phyloP scores from a whole-genome alignment of 371 early-diverging fungal species.

The Entomophthora muscae region DNA sequence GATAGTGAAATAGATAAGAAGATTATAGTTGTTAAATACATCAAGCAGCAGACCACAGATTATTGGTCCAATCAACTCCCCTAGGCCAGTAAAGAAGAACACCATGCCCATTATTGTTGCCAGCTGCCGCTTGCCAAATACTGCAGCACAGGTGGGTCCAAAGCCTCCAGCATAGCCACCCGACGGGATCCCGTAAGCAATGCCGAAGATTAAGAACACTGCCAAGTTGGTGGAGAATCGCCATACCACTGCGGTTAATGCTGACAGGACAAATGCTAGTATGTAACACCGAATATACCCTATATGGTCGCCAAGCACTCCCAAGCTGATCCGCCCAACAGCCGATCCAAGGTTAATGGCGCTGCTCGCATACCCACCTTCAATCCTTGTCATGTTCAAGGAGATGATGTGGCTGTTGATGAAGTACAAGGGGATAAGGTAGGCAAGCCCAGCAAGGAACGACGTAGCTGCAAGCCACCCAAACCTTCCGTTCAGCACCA shows the following conservation, averaged over 20 bases:
- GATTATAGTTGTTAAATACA: conserved; percentile 13
- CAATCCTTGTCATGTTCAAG: conserved; percentile 16
- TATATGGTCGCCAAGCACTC: conserved; percentile 25
- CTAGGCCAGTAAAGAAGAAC: conserved; percentile 17
- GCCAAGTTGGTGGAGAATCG: conserved; percentile 26
- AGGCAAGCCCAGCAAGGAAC: conserved; percentile 15
- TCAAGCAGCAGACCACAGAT: conserved; percentile 22
- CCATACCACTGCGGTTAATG: conserved; percentile 37
- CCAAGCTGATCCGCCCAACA: conserved; percentile 27
- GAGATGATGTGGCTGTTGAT: conserved; percentile 16
- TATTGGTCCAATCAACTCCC: conserved; percentile 19
- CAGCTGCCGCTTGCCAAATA: no score
- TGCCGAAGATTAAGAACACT: conserved; percentile 25
- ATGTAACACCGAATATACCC: conserved; percentile 35
- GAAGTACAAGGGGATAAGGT: conserved; percentile 23
- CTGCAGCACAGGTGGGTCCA: conserved; percentile 23
- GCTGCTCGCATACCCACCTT: conserved; percentile 17
- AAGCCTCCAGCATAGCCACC: conserved; percentile 30
- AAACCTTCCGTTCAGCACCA: neutral
- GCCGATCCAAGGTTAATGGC: conserved; percentile 32
- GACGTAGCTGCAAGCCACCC: neutral
- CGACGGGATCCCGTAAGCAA: conserved; percentile 36
- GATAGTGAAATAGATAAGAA: neutral
- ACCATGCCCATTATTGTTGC: conserved; percentile 19
- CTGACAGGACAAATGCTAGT: conserved; percentile 17